Conservation (phyloP, 1,284 basidiomycete species). For the Retiboletus fuscus region DNA sequence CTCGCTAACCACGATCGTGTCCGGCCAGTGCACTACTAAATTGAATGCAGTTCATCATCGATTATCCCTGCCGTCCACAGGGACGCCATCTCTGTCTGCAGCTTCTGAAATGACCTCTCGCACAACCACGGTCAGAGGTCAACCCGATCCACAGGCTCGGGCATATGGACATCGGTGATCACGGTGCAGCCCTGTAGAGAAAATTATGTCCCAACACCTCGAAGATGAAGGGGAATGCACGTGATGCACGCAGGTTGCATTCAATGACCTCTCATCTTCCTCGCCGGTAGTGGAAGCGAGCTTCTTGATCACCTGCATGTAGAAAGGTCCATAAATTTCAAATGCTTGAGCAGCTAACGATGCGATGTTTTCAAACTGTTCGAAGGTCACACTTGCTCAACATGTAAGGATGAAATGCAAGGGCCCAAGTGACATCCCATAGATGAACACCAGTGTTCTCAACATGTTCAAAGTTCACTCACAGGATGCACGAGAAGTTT, state of each 20-base stretch:
- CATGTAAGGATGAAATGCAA: constrained; percentile 97
- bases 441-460: constrained; percentile 99
- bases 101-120: no score
- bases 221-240: constrained; percentile 99
- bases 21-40: no score
- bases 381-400: constrained; percentile 82
- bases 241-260: constrained; percentile 97
- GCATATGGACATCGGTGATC: constrained; percentile 91
- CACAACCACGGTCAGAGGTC: no score
- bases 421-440: constrained; percentile 96
- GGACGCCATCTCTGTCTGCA: no score
- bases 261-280: constrained; percentile 91
- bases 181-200: constrained; percentile 94
- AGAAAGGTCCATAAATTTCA: constrained; percentile 97
- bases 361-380: constrained; percentile 91
- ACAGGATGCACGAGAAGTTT: constrained; percentile 95
- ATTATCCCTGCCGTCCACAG: no score
- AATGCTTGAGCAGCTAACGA: constrained; percentile 96
- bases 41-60: no score
- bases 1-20: no score
- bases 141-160: constrained; percentile 88
- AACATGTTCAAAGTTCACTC: constrained; percentile 89
- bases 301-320: constrained; percentile 99
- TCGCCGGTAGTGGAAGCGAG: constrained; percentile 65
- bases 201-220: constrained; percentile 98